A percentile compares a stretch with the other conserved stretches of the same genome.
Evolutionary conservation across 495 filamentous ascomycete genomes (phyloP).

Genomic region (Annulohypoxylon maeteangense): DNA sequence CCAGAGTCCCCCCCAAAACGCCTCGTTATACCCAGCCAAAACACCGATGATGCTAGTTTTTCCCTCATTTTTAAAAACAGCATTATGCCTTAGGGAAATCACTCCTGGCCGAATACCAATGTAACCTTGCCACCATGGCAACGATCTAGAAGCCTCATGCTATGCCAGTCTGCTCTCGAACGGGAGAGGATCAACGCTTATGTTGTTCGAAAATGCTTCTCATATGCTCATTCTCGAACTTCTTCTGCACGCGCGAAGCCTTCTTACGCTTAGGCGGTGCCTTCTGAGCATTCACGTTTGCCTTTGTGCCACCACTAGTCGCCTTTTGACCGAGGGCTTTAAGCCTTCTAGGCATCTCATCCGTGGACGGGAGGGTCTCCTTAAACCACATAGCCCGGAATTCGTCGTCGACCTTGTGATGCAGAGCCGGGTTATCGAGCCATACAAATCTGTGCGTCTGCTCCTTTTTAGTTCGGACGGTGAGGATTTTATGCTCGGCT

Average conservation of each 20-base stretch:
- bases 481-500: slow-evolving; percentile 78
- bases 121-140: not conserved
- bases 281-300: slow-evolving; percentile 69
- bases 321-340: slow-evolving; percentile 78
- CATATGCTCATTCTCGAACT: slow-evolving; percentile 93
- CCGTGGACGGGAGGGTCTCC: slow-evolving; percentile 77
- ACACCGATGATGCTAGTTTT: slow-evolving; percentile 28
- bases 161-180: not conserved
- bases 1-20: slow-evolving; percentile 4
- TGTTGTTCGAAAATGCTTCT: slow-evolving; percentile 85
- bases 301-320: slow-evolving; percentile 75
- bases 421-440: slow-evolving; percentile 83
- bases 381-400: slow-evolving; percentile 86
- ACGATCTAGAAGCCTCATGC: not conserved
- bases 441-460: slow-evolving; percentile 85
- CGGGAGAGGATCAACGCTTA: slow-evolving; percentile 46
- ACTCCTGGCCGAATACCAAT: not conserved
- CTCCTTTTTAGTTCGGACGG: slow-evolving; percentile 93
- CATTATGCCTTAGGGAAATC: not conserved
- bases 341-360: slow-evolving; percentile 78
- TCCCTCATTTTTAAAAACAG: not conserved
- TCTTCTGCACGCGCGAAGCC: slow-evolving; percentile 75
- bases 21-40: slow-evolving; percentile 19
- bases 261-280: slow-evolving; percentile 76
- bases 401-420: slow-evolving; percentile 79